Base-by-base conservation (phyloP, 257 asterid species). In the Parsonsia alboflavescens region DNA sequence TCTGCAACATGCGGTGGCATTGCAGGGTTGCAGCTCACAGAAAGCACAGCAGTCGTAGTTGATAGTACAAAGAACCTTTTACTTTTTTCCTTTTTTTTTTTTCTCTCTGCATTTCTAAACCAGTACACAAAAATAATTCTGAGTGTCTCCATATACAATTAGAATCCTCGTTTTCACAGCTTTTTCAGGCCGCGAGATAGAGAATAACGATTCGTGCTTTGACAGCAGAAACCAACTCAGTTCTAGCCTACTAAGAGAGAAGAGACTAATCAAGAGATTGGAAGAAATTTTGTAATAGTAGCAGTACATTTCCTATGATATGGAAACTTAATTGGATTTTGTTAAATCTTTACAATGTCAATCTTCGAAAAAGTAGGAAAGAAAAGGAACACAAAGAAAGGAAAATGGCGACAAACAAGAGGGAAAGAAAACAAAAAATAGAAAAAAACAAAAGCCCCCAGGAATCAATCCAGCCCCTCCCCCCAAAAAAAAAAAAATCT, bases 1-100 rank as follows among this genome's bases (percentile, higher is more conserved):
- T 62, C 80, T 77, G 76, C 72, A 71, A 62, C 75, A 77, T 71
- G 41, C 26, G 72, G 72, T 71, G 80, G 57, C 53, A n/a, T 49
- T 30, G 63, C 68, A 42, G 61, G 61, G 12, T 64, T 64, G 69
- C 49, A 65, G 50, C 70, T 39, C 70, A 65, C 10, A 42, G 17
- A 65, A 28, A 63, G 26, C 24, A 65, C 70, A 65, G n/a, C 24
- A 56, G 24, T 61, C 75, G 24, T 42, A 66, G 41, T 8, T 57
- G 62, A 63, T 63, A 33, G 70, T 76, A 76, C 71, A 73, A 21
- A 33, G 52, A 9, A 16, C 24, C 0, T 17, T 5, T 5, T 10
- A 10, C 28, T 19, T 39, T 3, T 0, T 24, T 42, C n/a, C n/a
- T n/a, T n/a, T n/a, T n/a, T n/a, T n/a, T n/a, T n/a, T n/a, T n/a